These are phyloP conservation scores for Xylaria flabelliformis DNA, from an alignment of 495 filamentous ascomycete genomes.

Conservation along the genomic window DNA sequence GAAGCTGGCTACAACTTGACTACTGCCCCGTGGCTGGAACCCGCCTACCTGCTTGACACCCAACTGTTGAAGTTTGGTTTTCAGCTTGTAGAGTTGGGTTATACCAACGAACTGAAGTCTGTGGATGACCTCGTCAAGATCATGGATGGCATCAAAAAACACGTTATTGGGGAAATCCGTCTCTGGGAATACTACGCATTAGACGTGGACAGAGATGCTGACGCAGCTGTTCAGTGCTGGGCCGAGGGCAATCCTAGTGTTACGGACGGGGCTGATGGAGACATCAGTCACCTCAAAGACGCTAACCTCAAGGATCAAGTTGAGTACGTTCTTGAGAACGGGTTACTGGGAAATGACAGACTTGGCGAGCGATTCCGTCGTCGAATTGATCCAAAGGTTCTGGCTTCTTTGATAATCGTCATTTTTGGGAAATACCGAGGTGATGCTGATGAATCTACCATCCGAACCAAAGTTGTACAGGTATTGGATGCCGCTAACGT, in stretches of 20 bases:
- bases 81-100: conserved; percentile 67
- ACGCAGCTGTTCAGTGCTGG: conserved; percentile 75
- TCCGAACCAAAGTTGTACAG: conserved; percentile 57
- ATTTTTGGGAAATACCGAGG: conserved; percentile 72
- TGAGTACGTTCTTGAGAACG: conserved; percentile 60
- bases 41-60: conserved; percentile 86
- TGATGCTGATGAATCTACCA: conserved; percentile 53
- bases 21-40: conserved; percentile 91
- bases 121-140: conserved; percentile 78
- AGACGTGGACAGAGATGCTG: conserved; percentile 75
- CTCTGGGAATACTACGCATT: conserved; percentile 95
- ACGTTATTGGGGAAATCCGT: conserved; percentile 74
- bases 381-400: conserved; percentile 67
- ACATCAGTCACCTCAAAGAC: conserved; percentile 52
- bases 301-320: conserved; percentile 55
- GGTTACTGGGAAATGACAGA: conserved; percentile 69
- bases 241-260: conserved; percentile 57
- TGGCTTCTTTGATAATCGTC: conserved; percentile 70
- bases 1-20: conserved; percentile 95
- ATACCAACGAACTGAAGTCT: conserved; percentile 74
- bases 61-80: conserved; percentile 78
- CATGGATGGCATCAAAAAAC: conserved; percentile 82
- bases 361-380: conserved; percentile 82
- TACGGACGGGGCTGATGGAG: conserved; percentile 50
- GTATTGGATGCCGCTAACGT: conserved; percentile 87